These are phyloP conservation scores for Apiotrichum siamense DNA, from an alignment of 1,284 basidiomycete genomes.

Conservation along the genomic window DNA sequence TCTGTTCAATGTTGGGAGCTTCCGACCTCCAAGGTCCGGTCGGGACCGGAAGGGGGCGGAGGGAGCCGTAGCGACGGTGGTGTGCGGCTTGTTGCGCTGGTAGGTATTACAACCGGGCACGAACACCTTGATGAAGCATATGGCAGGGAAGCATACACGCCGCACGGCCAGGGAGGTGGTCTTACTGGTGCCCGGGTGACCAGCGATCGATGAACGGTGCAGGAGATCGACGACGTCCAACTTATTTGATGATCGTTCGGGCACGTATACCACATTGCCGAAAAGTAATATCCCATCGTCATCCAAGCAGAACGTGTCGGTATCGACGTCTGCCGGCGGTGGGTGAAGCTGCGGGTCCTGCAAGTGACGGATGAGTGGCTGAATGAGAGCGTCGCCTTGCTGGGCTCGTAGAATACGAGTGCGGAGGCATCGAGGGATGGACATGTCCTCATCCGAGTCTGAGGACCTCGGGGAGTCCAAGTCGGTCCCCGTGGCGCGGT, in stretches of 20 bases:
- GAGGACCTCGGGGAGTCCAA: too few relatives aligned
- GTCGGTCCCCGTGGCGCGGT: too few relatives aligned
- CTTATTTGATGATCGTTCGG: neutral
- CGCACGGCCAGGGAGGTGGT: constrained; percentile 34
- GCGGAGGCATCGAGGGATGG: too few relatives aligned
- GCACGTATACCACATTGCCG: constrained; percentile 3
- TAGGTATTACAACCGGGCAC: constrained; percentile 46
- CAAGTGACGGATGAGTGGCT: too few relatives aligned
- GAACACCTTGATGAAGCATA: constrained; percentile 26
- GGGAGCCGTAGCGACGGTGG: constrained; percentile 36
- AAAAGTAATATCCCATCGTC: too few relatives aligned
- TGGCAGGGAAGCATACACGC: constrained; percentile 28
- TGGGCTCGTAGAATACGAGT: too few relatives aligned
- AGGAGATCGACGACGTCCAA: constrained; percentile 16
- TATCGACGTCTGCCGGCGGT: too few relatives aligned
- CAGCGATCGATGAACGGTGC: constrained; percentile 28
- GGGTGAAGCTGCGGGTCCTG: too few relatives aligned
- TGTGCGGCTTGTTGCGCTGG: constrained; percentile 44
- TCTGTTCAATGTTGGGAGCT: constrained; percentile 11
- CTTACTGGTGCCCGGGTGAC: constrained; percentile 50
- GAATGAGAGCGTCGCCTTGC: too few relatives aligned
- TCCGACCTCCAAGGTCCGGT: constrained; percentile 47
- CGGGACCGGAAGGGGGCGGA: constrained; percentile 48
- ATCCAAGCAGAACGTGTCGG: too few relatives aligned
- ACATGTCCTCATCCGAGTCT: too few relatives aligned